These are phyloP conservation scores for Pyricularia sp. DNA, from an alignment of 2,329 filamentous ascomycete species.

Conservation along the genomic window DNA sequence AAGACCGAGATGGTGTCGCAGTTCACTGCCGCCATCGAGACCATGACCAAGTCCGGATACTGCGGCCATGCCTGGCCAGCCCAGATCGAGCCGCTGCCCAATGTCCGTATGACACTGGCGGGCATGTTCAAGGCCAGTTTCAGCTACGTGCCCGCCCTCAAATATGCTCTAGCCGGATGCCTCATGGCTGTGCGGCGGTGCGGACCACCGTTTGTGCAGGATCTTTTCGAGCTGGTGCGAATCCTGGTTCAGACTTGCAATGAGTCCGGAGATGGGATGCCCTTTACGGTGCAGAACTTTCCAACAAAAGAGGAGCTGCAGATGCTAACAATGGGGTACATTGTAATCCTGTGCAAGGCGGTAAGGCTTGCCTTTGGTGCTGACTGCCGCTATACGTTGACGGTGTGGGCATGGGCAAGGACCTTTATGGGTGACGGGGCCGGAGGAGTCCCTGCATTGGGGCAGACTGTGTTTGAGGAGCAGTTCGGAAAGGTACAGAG, in stretches of 20 bases:
- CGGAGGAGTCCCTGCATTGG: slow-evolving; percentile 6
- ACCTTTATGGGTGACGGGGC: slow-evolving; percentile 7
- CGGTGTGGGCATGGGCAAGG: slow-evolving; percentile 12
- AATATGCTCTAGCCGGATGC: slow-evolving; percentile 16
- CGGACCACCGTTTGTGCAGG: slow-evolving; percentile 17
- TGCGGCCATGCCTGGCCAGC: slow-evolving; percentile 15
- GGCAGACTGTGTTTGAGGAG: slow-evolving; percentile 12
- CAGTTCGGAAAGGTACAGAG: slow-evolving; percentile 15
- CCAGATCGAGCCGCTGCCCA: slow-evolving; percentile 19
- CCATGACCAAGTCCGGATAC: not conserved
- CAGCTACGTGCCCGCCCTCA: slow-evolving; percentile 13
- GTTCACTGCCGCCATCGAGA: not conserved
- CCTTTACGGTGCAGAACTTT: slow-evolving; percentile 9
- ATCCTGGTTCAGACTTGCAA: slow-evolving; percentile 12
- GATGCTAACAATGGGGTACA: slow-evolving; percentile 14
- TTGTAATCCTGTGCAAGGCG: slow-evolving; percentile 11
- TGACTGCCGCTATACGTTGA: slow-evolving; percentile 12
- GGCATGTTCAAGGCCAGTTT: slow-evolving; percentile 13
- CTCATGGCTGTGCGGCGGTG: slow-evolving; percentile 11
- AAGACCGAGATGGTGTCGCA: not conserved
- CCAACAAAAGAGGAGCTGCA: slow-evolving; percentile 11
- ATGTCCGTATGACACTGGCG: slow-evolving; percentile 14
- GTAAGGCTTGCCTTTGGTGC: slow-evolving; percentile 13
- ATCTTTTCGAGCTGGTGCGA: slow-evolving; percentile 14
- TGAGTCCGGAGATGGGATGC: slow-evolving; percentile 6